A percentile compares a stretch with the other conserved stretches of the same genome.
Conservation (phyloP, 352 stramenopile genomes). For the Phytophthora boehmeriae region DNA sequence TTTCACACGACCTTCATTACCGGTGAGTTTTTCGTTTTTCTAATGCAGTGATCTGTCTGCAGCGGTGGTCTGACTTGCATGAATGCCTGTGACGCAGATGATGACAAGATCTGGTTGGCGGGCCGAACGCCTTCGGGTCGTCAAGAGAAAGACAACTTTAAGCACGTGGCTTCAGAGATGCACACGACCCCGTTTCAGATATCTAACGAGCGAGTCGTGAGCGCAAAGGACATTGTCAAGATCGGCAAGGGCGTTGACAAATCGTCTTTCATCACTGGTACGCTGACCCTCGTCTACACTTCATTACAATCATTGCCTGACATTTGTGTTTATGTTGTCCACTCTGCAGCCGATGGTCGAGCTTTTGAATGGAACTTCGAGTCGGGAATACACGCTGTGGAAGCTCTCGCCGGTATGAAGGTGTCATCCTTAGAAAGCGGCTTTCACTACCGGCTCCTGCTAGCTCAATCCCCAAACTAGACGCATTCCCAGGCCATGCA, state of each 20-base stretch:
- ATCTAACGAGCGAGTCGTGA: constrained; percentile 52
- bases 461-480: constrained; percentile 44
- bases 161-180: constrained; percentile 68
- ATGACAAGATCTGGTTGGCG: constrained; percentile 80
- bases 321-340: neutral
- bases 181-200: constrained; percentile 77
- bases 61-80: constrained; percentile 12
- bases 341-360: constrained; percentile 48
- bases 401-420: constrained; percentile 41
- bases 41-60: neutral
- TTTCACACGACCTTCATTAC: constrained; percentile 88
- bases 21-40: constrained; percentile 36
- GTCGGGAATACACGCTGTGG: constrained; percentile 52
- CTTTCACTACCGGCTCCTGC: constrained; percentile 72
- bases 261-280: constrained; percentile 71
- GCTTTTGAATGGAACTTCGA: constrained; percentile 82
- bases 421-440: constrained; percentile 73
- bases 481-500: neutral
- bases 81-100: constrained; percentile 38
- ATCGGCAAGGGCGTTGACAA: constrained; percentile 85
- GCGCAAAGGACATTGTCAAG: constrained; percentile 50
- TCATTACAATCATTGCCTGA: constrained; percentile 5
- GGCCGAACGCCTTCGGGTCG: constrained; percentile 77
- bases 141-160: constrained; percentile 56
- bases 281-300: neutral